Evolutionary conservation across 495 filamentous ascomycete genomes (phyloP), one percentile per base, ranked within the genome.

Genomic region (Chaetomium fimeti): DNA sequence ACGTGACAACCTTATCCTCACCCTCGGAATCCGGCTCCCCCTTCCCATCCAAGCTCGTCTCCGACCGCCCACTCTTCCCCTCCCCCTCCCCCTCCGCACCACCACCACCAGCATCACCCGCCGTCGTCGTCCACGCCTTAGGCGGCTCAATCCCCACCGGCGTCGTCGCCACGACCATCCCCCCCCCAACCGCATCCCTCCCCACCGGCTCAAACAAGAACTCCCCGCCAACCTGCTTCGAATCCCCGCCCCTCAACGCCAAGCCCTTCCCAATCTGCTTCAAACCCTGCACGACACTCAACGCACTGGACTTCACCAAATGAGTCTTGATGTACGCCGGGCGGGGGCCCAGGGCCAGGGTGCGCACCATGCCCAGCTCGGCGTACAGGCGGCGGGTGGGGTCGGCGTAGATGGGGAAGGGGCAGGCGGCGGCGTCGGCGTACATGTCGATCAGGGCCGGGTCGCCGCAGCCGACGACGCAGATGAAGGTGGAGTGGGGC

Each of bases 381-480:
- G 82, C 74, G 79, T 93, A 94, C 4, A 96, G 77, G 57, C 82
- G 80, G 24, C 83, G 79, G 0, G 84, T 85, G 0, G 91, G 90
- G 71, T 96, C 91, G 53, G 89, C 82, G 80, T 90, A 95, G 61
- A 96, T 87, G n/a, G 89, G 88, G 75, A 88, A 96, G 0, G 84
- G 83, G 66, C 89, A 94, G 48, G 60, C 66, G 0, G 90, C 89
- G 60, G 83, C 80, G 15, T 74, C 67, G 16, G 78, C 78, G 74
- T 95, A 95, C 72, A 81, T 82, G 51, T 82, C 76, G 67, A 96
- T 96, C 7, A 95, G 76, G 20, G 83, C 79, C 16, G 86, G 87
- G n/a, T 84, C 78, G 60, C 92, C 92, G 77, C 90, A 93, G 60
- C 92, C 92, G 63, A 97, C 79, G 49, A 95, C 79, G 57, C 82